Percentiles rank a stretch among this genome's conserved stretches.
Evolutionary conservation across 306 rosid genomes (phyloP).

Genomic region (Quercus dentata): DNA sequence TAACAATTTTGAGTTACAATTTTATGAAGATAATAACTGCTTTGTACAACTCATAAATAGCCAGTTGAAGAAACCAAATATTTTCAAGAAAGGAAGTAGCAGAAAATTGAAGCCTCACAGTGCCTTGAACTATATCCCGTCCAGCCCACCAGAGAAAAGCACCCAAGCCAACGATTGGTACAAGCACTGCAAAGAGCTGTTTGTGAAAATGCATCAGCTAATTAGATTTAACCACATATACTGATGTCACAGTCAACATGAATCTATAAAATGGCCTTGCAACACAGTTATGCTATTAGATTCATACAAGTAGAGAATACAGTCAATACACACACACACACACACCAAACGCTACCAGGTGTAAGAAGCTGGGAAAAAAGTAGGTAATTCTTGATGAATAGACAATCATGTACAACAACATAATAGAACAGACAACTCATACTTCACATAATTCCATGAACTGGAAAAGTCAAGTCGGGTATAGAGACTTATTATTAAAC

Average conservation of each 20-base stretch:
- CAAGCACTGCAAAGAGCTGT: slow-evolving; percentile 77
- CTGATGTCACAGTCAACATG: slow-evolving; percentile 3
- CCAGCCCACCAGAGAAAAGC: slow-evolving; percentile 99
- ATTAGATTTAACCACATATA: slow-evolving; percentile 8
- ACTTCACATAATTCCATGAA: not conserved
- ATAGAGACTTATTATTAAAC: not conserved
- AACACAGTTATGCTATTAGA: not conserved
- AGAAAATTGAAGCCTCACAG: slow-evolving; percentile 46
- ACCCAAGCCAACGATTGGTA: slow-evolving; percentile 86
- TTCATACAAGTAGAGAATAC: not conserved
- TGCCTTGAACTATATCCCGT: slow-evolving; percentile 84
- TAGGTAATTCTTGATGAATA: not conserved
- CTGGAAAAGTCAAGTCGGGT: too few relatives aligned
- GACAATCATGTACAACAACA: not conserved
- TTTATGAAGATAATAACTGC: not conserved
- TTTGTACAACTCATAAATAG: not conserved
- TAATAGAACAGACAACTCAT: not conserved
- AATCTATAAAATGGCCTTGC: not conserved
- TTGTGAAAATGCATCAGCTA: slow-evolving; percentile 13
- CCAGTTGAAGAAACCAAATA: slow-evolving; percentile 11
- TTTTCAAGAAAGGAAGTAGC: slow-evolving; percentile 9
- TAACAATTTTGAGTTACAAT: not conserved
- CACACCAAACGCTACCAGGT: too few relatives aligned
- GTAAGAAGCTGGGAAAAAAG: too few relatives aligned
- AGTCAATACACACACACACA: too few relatives aligned